Evolutionary conservation across 2,329 filamentous ascomycete genomes (phyloP), one percentile per base, ranked within the genome.

Genomic region (Trichoderma brevicompactum): DNA sequence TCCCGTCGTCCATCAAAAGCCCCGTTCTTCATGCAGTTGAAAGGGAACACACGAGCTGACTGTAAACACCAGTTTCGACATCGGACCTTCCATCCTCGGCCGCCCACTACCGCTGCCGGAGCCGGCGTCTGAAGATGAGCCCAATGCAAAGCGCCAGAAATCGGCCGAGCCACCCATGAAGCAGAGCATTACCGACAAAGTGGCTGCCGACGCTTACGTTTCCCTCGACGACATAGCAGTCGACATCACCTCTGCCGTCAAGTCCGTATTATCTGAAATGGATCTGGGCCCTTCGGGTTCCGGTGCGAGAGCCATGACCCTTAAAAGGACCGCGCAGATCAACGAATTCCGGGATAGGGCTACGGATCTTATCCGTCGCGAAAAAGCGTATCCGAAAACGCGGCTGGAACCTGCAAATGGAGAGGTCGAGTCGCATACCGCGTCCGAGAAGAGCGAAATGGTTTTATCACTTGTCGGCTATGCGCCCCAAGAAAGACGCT

Each of bases 401-500:
- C 74, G 77, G 41, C 71, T 77, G 9, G 76, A 79, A 10, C 68
- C 74, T n/a, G 74, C 80, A 48, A 79, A 78, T 56, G 73, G 77
- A 34, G 78, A 80, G 56, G 80, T 79, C 46, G 76, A 78, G 54
- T 68, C 77, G 34, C 75, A 77, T 17, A 74, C 76, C 3, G 75
- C 77, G 28, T 74, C 80, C 19, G 70, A 75, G 73, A 81, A 69
- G 75, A 84, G 69, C 77, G 84, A 77, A 63, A 65, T 87, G 15
- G 89, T 94, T 6, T 80, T 97, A 65, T 94, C 92, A 0, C 81
- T 96, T 1, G 89, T 88, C 70, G 92, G 92, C 63, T 90, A 88
- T 70, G 90, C 90, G 46, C 87, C 89, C 1, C 87, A 88, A 52
- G 85, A 91, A 41, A 89, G 88, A 70, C 91, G 94, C 67, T 81